These are phyloP conservation scores for Dendrocalamus sinicus DNA, from an alignment of 176 grass and related monocot species.

Conservation along the genomic window DNA sequence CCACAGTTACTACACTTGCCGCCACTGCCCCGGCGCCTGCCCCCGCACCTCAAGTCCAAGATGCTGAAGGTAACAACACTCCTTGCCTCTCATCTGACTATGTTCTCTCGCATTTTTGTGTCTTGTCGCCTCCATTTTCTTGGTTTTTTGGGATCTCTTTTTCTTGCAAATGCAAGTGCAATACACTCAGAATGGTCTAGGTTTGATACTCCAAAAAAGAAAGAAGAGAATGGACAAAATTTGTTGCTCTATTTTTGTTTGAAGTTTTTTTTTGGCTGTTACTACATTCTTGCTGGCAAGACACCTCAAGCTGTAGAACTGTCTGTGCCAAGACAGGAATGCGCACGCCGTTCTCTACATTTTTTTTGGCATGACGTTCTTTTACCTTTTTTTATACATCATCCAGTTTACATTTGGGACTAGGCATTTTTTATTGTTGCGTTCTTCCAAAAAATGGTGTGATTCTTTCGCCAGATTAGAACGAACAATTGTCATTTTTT, in stretches of 20 bases:
- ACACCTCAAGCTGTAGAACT: neutral
- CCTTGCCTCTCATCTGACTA: neutral
- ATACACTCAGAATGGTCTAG: neutral
- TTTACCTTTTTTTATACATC: neutral
- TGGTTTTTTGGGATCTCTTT: neutral
- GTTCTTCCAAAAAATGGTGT: neutral
- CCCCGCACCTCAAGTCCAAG: slow-evolving; percentile 18
- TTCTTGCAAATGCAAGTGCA: neutral
- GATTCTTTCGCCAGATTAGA: neutral
- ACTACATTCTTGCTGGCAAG: slow-evolving; percentile 36
- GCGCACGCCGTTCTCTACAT: neutral
- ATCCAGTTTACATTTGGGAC: neutral
- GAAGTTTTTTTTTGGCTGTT: neutral
- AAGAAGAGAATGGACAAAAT: neutral
- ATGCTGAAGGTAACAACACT: slow-evolving; percentile 42
- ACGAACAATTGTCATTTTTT: neutral
- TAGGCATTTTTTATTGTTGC: neutral
- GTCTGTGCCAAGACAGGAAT: neutral
- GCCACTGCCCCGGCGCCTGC: slow-evolving; percentile 9
- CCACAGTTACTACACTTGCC: slow-evolving; percentile 44
- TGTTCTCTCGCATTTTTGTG: neutral
- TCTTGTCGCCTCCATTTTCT: neutral
- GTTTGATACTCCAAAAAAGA: neutral
- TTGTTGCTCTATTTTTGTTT: neutral
- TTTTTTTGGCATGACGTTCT: neutral